Conservation (phyloP, 495 filamentous ascomycete species). For the Penicillium flavigenum region DNA sequence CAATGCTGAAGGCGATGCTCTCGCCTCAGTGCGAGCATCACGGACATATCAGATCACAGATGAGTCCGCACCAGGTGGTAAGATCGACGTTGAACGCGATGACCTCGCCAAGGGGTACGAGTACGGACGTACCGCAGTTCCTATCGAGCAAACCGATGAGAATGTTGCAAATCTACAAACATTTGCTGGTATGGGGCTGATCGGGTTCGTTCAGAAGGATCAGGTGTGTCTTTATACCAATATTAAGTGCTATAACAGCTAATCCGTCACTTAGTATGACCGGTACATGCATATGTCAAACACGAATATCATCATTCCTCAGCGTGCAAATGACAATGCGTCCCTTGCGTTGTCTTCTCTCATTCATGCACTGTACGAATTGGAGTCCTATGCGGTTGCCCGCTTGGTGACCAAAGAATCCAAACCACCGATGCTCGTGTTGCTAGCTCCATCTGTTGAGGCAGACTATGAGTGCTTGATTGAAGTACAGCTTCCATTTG, state of each 20-base stretch:
- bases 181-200: conserved; percentile 66
- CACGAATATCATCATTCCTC: conserved; percentile 68
- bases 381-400: conserved; percentile 84
- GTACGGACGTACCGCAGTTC: conserved; percentile 89
- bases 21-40: conserved; percentile 68
- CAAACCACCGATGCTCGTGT: conserved; percentile 71
- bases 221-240: conserved; percentile 51
- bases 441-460: conserved; percentile 81
- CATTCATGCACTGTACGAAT: conserved; percentile 81
- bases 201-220: conserved; percentile 79
- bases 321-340: conserved; percentile 71
- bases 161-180: conserved; percentile 82
- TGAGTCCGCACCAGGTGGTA: conserved; percentile 69
- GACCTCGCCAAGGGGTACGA: conserved; percentile 90
- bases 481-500: conserved; percentile 90
- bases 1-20: conserved; percentile 30
- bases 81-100: conserved; percentile 78
- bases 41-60: conserved; percentile 79
- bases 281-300: conserved; percentile 83
- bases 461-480: conserved; percentile 82
- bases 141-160: conserved; percentile 79
- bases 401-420: conserved; percentile 80
- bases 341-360: conserved; percentile 83
- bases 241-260: conserved; percentile 3
- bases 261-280: conserved; percentile 60